Percentiles rank a stretch among this genome's conserved stretches.
Evolutionary conservation across 371 early-diverging fungal genomes (phyloP).

Genomic region (Rhizopus microsporus): DNA sequence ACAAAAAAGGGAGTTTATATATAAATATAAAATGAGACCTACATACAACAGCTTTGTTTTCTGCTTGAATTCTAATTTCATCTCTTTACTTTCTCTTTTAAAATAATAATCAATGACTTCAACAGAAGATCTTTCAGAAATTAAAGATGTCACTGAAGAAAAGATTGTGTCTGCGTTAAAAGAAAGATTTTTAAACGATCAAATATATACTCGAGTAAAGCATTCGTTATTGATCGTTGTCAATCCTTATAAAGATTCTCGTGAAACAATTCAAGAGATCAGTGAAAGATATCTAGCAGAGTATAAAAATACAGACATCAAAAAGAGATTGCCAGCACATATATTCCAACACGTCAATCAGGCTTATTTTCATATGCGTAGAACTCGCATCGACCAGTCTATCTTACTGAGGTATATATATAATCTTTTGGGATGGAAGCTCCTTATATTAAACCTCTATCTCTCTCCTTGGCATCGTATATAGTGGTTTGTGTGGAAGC

Average conservation of each 20-base stretch:
- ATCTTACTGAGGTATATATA: constrained; percentile 37
- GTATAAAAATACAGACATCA: constrained; percentile 41
- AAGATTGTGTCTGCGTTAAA: constrained; percentile 55
- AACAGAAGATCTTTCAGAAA: constrained; percentile 40
- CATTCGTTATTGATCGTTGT: constrained; percentile 51
- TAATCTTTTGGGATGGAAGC: background rate
- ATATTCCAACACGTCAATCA: constrained; percentile 46
- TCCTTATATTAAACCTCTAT: constrained; percentile 1
- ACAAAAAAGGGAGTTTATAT: constrained; percentile 1
- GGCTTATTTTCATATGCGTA: constrained; percentile 47
- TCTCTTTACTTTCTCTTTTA: constrained; percentile 2
- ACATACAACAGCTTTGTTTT: background rate
- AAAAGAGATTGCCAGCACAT: constrained; percentile 32
- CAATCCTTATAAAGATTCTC: constrained; percentile 56
- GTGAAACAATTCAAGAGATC: constrained; percentile 42
- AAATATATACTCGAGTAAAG: constrained; percentile 67
- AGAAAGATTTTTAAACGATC: constrained; percentile 59
- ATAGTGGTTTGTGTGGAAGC: constrained; percentile 81
- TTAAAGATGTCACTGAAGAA: constrained; percentile 48
- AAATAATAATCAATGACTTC: background rate
- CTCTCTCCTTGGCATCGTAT: constrained; percentile 7
- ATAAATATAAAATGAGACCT: background rate
- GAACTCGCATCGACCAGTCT: constrained; percentile 46
- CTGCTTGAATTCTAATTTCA: background rate
- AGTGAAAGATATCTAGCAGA: constrained; percentile 41